A percentile compares a stretch with the other conserved stretches of the same genome.
phyloP scores from a whole-genome alignment of 768 basidiomycete species.

The Galerina sulciceps region DNA sequence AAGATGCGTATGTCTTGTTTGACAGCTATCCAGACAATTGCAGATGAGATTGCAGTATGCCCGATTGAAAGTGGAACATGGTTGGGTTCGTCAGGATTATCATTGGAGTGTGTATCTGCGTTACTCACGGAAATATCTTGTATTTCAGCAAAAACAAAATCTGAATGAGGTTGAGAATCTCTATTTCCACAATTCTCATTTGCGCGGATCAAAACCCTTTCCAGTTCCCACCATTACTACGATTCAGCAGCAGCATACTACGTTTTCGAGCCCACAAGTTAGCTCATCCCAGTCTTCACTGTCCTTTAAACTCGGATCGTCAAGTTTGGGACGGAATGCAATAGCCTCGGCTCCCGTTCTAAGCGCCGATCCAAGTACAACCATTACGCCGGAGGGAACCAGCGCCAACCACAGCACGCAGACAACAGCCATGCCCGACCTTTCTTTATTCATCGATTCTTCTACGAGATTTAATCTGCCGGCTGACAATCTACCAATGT shows the following conservation, averaged over 20 bases:
- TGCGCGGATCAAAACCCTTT: conserved; percentile 39
- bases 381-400: conserved; percentile 4
- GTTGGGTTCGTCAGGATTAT: conserved; percentile 60
- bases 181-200: conserved; percentile 76
- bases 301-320: conserved; percentile 27
- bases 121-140: conserved; percentile 6
- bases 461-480: conserved; percentile 6
- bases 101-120: not conserved
- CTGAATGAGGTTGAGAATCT: conserved; percentile 84
- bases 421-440: not conserved
- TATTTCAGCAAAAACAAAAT: conserved; percentile 69
- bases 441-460: conserved; percentile 2
- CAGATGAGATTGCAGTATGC: conserved; percentile 80
- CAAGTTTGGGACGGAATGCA: conserved; percentile 9
- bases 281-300: conserved; percentile 30
- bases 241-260: conserved; percentile 25
- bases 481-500: conserved; percentile 1
- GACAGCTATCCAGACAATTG: conserved; percentile 70
- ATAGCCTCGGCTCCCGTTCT: not conserved
- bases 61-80: conserved; percentile 77
- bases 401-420: not conserved
- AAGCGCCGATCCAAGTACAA: conserved; percentile 6
- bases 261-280: conserved; percentile 12
- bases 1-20: not conserved
- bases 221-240: conserved; percentile 27